phyloP scores from a whole-genome alignment of 192 early-diverging fungal genomes.

The Entomortierella chlamydospora region DNA sequence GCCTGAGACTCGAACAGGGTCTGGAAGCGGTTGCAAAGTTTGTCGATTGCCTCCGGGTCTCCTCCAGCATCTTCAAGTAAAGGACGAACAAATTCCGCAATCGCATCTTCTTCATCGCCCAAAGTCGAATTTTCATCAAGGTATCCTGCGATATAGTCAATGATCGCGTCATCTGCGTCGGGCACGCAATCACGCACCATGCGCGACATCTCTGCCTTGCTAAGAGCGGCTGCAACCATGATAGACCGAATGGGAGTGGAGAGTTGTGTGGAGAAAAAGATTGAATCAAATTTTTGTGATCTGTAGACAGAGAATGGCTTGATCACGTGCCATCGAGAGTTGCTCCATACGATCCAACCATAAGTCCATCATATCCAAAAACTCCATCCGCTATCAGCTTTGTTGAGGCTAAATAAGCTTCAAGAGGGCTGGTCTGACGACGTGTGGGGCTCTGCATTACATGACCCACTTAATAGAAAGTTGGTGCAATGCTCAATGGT shows the following conservation, averaged over 20 bases:
- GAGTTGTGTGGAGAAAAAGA: not conserved
- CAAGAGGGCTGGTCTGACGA: no score
- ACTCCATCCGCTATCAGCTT: not conserved
- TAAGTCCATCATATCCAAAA: not conserved
- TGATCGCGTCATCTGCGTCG: slow-evolving; percentile 77
- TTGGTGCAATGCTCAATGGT: no score
- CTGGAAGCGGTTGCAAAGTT: slow-evolving; percentile 78
- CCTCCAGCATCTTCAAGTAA: slow-evolving; percentile 78
- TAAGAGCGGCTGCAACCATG: slow-evolving; percentile 47
- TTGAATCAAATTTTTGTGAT: not conserved
- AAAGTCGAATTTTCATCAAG: slow-evolving; percentile 68
- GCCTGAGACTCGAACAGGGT: slow-evolving; percentile 59
- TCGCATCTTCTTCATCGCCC: slow-evolving; percentile 67
- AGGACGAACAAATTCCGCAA: slow-evolving; percentile 75
- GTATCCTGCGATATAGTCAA: slow-evolving; percentile 84
- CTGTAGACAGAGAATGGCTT: no score
- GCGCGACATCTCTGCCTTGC: slow-evolving; percentile 52
- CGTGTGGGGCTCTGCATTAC: no score
- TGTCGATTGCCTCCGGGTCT: slow-evolving; percentile 68
- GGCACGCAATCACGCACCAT: slow-evolving; percentile 72
- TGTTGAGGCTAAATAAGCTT: no score
- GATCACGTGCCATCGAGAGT: not conserved
- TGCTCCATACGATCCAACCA: not conserved
- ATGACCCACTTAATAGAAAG: no score
- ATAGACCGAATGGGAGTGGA: not conserved